Conservation (phyloP, 352 stramenopile species). For the Phytophthora constricta region DNA sequence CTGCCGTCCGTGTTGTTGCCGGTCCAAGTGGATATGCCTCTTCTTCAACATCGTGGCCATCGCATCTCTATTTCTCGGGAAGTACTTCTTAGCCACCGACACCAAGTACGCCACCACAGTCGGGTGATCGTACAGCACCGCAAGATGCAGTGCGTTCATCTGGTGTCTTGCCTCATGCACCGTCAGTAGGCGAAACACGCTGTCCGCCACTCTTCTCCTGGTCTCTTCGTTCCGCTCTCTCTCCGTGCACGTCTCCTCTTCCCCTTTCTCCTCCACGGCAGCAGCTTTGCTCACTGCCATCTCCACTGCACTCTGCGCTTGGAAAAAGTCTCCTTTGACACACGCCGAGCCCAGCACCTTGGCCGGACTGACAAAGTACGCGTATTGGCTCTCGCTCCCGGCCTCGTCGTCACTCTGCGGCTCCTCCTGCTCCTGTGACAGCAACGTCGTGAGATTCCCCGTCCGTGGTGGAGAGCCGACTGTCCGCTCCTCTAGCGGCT, state of each 20-base stretch:
- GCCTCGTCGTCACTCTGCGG: conserved; percentile 35
- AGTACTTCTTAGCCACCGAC: conserved; percentile 52
- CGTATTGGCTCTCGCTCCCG: conserved; percentile 37
- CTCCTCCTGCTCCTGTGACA: conserved; percentile 24
- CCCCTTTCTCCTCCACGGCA: conserved; percentile 26
- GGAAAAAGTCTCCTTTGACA: conserved; percentile 78
- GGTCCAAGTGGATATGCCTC: conserved; percentile 19
- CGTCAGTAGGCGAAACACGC: conserved; percentile 63
- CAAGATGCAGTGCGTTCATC: conserved; percentile 79
- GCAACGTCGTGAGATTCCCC: conserved; percentile 20
- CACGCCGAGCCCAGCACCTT: conserved; percentile 75
- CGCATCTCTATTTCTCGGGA: conserved; percentile 19
- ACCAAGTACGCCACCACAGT: conserved; percentile 67
- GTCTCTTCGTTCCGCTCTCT: conserved; percentile 1
- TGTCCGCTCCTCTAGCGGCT: not conserved
- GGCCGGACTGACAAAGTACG: conserved; percentile 66
- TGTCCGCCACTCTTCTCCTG: conserved; percentile 30
- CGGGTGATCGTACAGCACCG: conserved; percentile 80
- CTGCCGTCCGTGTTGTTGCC: conserved; percentile 5
- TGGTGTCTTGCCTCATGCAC: conserved; percentile 70
- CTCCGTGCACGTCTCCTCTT: conserved; percentile 28
- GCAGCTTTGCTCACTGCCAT: conserved; percentile 52
- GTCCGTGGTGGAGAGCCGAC: conserved; percentile 24
- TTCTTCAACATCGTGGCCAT: conserved; percentile 13
- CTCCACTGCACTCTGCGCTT: conserved; percentile 71